phyloP scores from a whole-genome alignment of 192 early-diverging fungal species.

The Ambispora gerdemannii region DNA sequence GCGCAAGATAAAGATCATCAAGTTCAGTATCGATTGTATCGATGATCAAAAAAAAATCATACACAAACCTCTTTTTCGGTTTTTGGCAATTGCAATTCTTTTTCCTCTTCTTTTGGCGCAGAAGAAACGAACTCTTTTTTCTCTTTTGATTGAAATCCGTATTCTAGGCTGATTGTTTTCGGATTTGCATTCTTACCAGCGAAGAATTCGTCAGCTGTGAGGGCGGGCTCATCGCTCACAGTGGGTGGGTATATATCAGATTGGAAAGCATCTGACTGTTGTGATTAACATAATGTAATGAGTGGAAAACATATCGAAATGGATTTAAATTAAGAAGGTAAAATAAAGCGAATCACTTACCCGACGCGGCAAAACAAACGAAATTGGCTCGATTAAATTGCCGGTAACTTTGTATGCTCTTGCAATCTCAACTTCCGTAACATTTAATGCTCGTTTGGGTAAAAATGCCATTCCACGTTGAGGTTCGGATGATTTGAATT shows the following conservation, averaged over 20 bases:
- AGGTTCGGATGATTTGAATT: constrained; percentile 86
- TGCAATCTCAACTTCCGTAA: constrained; percentile 86
- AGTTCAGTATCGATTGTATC: too few relatives aligned
- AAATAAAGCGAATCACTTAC: constrained; percentile 39
- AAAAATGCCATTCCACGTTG: constrained; percentile 91
- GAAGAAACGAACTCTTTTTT: constrained; percentile 79
- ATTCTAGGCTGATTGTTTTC: constrained; percentile 69
- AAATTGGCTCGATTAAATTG: constrained; percentile 89
- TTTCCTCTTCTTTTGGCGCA: constrained; percentile 52
- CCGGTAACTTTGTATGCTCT: constrained; percentile 91
- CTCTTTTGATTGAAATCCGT: constrained; percentile 60
- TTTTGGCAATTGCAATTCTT: constrained; percentile 28
- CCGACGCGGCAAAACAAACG: constrained; percentile 94
- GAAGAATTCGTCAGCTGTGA: constrained; percentile 94
- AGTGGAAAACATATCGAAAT: neutral
- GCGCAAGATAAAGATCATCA: neutral
- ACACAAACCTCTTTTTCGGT: constrained; percentile 38
- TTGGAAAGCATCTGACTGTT: constrained; percentile 93
- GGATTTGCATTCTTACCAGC: constrained; percentile 80
- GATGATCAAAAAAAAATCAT: too few relatives aligned
- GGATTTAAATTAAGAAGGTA: neutral
- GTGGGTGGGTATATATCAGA: constrained; percentile 91
- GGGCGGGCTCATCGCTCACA: constrained; percentile 70
- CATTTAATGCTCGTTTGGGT: constrained; percentile 88
- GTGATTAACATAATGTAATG: constrained; percentile 14